phyloP scores from a whole-genome alignment of 208 protist species.

The Tritrichomonas musculus region DNA sequence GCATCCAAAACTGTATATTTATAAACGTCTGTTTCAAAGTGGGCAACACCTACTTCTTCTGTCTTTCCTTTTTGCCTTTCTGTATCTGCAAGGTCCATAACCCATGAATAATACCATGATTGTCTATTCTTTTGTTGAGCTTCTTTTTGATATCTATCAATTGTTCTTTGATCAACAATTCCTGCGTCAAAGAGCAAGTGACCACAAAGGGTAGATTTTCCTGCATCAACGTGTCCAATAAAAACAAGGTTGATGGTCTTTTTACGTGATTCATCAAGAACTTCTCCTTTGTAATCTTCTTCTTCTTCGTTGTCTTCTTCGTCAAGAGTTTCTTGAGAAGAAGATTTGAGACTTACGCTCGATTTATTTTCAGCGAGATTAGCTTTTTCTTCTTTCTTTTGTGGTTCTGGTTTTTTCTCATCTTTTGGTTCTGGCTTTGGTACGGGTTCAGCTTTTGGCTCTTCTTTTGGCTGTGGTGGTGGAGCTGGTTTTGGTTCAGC shows the following conservation, averaged over 20 bases:
- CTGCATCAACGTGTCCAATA: conserved; percentile 96
- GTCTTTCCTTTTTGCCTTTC: conserved; percentile 96
- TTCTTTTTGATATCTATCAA: conserved; percentile 94
- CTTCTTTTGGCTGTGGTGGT: not conserved
- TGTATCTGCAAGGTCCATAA: conserved; percentile 94
- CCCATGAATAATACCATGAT: conserved; percentile 85
- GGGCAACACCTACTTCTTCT: conserved; percentile 80
- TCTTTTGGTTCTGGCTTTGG: not conserved
- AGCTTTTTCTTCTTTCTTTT: not conserved
- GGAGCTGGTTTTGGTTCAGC: not conserved
- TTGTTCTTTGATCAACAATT: conserved; percentile 80
- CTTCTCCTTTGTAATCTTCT: not conserved
- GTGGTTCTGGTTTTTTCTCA: not conserved
- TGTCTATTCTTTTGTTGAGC: conserved; percentile 87
- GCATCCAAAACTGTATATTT: conserved; percentile 94
- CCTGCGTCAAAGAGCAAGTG: conserved; percentile 70
- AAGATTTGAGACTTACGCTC: not conserved
- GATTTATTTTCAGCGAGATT: no score
- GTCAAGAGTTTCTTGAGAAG: not conserved
- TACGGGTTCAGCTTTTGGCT: not conserved
- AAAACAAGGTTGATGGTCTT: conserved; percentile 94
- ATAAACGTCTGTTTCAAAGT: conserved; percentile 85
- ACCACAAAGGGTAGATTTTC: conserved; percentile 94
- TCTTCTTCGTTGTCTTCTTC: conserved; percentile 34
- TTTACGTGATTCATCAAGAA: conserved; percentile 35